Percentiles rank a stretch among this genome's conserved stretches.
Conservation (phyloP, 2,329 filamentous ascomycete genomes). For the Hypoxylon sp. region DNA sequence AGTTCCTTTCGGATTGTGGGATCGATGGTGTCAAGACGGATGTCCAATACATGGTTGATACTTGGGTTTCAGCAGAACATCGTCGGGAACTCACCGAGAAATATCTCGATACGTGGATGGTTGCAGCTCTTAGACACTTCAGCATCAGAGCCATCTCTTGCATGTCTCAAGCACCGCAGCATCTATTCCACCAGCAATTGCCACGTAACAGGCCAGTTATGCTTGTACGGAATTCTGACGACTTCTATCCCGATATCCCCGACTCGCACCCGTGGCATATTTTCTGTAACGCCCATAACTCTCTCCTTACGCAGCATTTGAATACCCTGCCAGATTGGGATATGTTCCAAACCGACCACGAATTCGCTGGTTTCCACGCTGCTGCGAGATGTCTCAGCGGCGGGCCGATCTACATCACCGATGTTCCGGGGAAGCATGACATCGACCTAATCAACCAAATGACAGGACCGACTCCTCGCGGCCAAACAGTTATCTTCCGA, state of each 20-base stretch:
- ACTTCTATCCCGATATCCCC: slow-evolving; percentile 89
- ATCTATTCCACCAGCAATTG: slow-evolving; percentile 86
- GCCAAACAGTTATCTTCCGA: slow-evolving; percentile 82
- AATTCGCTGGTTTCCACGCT: slow-evolving; percentile 85
- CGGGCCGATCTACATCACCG: slow-evolving; percentile 94
- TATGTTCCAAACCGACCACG: slow-evolving; percentile 74
- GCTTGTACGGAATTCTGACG: slow-evolving; percentile 85
- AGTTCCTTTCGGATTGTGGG: slow-evolving; percentile 78
- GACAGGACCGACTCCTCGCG: slow-evolving; percentile 77
- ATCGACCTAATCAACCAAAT: slow-evolving; percentile 81
- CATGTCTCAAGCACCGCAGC: slow-evolving; percentile 91
- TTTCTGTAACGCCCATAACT: slow-evolving; percentile 93
- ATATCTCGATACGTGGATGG: slow-evolving; percentile 89
- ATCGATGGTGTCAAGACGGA: slow-evolving; percentile 94
- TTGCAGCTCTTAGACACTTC: slow-evolving; percentile 82
- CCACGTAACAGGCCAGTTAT: slow-evolving; percentile 79
- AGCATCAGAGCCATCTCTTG: slow-evolving; percentile 84
- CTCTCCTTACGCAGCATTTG: slow-evolving; percentile 82
- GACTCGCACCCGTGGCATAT: slow-evolving; percentile 93
- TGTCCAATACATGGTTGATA: slow-evolving; percentile 89
- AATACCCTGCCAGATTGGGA: slow-evolving; percentile 89
- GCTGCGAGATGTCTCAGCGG: slow-evolving; percentile 90
- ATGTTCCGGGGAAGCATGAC: slow-evolving; percentile 85
- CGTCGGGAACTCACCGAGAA: slow-evolving; percentile 77
- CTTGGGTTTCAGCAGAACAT: slow-evolving; percentile 73